phyloP scores from a whole-genome alignment of 2,329 filamentous ascomycete species.

The Penicillium sp. region DNA sequence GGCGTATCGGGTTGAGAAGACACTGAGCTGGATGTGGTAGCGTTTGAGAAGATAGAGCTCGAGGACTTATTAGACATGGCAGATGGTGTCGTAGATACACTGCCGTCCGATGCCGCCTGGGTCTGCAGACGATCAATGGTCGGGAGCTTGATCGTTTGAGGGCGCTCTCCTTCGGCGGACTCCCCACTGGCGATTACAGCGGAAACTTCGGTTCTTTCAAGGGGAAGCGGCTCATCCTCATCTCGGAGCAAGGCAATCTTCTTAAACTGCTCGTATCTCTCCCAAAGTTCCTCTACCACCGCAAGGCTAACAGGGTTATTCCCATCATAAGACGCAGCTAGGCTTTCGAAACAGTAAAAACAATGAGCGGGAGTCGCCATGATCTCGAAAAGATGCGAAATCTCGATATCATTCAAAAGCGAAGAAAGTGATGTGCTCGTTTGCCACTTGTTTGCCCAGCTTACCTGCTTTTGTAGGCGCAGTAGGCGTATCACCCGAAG shows the following conservation, averaged over 20 bases:
- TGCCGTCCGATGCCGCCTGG: conserved; percentile 43
- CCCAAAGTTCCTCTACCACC: conserved; percentile 73
- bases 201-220: conserved; percentile 18
- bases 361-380: conserved; percentile 91
- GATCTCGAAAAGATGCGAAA: conserved; percentile 3
- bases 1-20: conserved; percentile 37
- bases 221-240: conserved; percentile 25
- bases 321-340: conserved; percentile 75
- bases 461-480: background rate
- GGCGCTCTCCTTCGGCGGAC: conserved; percentile 12
- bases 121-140: conserved; percentile 41
- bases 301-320: conserved; percentile 70
- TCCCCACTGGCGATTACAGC: conserved; percentile 30
- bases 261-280: conserved; percentile 52
- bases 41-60: conserved; percentile 47
- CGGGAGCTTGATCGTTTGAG: conserved; percentile 35
- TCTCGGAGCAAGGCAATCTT: conserved; percentile 42
- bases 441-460: conserved; percentile 2
- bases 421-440: background rate
- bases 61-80: conserved; percentile 56
- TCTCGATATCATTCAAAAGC: background rate
- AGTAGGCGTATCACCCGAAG: conserved; percentile 2
- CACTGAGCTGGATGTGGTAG: conserved; percentile 51
- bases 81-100: conserved; percentile 46
- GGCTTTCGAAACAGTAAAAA: conserved; percentile 88